Evolutionary conservation across 2,329 filamentous ascomycete species (phyloP), one percentile per base, ranked within the genome.

Genomic region (Fusarium sp.): DNA sequence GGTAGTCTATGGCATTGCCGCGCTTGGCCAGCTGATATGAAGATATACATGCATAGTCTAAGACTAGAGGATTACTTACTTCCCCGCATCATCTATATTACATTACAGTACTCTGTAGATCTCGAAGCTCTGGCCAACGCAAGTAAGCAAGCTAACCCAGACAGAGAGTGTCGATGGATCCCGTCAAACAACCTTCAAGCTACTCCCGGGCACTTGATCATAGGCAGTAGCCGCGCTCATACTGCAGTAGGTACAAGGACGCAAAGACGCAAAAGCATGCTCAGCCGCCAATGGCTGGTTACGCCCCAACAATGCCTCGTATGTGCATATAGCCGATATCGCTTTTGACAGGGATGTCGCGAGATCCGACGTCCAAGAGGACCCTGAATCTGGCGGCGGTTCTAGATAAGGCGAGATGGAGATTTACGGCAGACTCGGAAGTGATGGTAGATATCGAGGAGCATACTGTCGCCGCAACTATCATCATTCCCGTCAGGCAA

Each of bases 321-420:
- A 19, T 19, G 19, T 19, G 4, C 19, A 19, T 11, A 32, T 14
- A 49, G 50, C 61, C 61, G 61, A 63, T 60, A 64, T 63, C 61
- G 61, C 54, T 52, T 43, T 15, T 38, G 47, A 45, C 61, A 64
- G 41, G 61, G 61, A 29, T 63, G 17, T 27, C 51, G 57, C 50
- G 46, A 63, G 61, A 63, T 64, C 61, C 64, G 52, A 62, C 47
- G 36, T 51, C 37, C 29, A 45, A 48, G 23, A 25, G 38, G 61
- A 57, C 60, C 61, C 60, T 64, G 27, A 15, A 64, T 63, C 50
- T 57, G 42, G 41, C 35, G 35, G 27, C 25, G 6, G 25, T 23
- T 33, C 6, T 29, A 35, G 43, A 56, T 31, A 19, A 37, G 13
- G 38, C 13, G 33, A 31, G 41, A 39, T 10, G 7, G 4, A 13